Conservation (phyloP, 306 rosid species). For the Quercus rubra region DNA sequence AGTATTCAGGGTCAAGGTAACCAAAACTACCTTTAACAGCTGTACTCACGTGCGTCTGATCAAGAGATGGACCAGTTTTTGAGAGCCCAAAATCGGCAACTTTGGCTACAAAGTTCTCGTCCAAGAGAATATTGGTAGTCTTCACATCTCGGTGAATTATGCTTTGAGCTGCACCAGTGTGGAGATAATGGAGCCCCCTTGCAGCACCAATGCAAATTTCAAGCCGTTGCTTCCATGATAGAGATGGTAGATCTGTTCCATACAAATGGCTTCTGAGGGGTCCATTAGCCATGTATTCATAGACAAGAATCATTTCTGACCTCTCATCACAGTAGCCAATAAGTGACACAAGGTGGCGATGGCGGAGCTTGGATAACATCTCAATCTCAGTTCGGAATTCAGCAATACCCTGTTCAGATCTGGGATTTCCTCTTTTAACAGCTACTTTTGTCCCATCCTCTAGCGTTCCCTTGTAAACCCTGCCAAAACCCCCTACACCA, state of each 20-base stretch:
- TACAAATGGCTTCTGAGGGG: slow-evolving; percentile 93
- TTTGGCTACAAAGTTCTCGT: slow-evolving; percentile 87
- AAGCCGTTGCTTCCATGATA: slow-evolving; percentile 89
- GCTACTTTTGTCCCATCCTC: slow-evolving; percentile 88
- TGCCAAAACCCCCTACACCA: slow-evolving; percentile 95
- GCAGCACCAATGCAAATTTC: slow-evolving; percentile 98
- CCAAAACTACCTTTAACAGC: slow-evolving; percentile 99
- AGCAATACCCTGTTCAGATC: slow-evolving; percentile 93
- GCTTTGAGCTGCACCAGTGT: slow-evolving; percentile 91
- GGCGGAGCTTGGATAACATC: slow-evolving; percentile 96
- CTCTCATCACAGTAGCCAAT: slow-evolving; percentile 95
- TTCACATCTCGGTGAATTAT: slow-evolving; percentile 95
- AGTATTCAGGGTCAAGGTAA: slow-evolving; percentile 97
- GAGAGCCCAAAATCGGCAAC: slow-evolving; percentile 99
- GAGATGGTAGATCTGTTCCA: slow-evolving; percentile 75
- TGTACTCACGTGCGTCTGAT: slow-evolving; percentile 96
- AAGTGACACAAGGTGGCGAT: slow-evolving; percentile 94
- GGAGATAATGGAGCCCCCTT: slow-evolving; percentile 95
- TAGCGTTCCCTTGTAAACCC: slow-evolving; percentile 84
- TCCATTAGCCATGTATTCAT: slow-evolving; percentile 98
- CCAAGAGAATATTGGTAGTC: slow-evolving; percentile 96
- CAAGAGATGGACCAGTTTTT: slow-evolving; percentile 91
- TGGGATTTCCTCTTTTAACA: slow-evolving; percentile 87
- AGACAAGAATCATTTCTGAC: slow-evolving; percentile 94
- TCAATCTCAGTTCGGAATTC: slow-evolving; percentile 96